Evolutionary conservation across 148 eudicot genomes (phyloP), one percentile per base, ranked within the genome.

Genomic region (Chenopodium formosanum): DNA sequence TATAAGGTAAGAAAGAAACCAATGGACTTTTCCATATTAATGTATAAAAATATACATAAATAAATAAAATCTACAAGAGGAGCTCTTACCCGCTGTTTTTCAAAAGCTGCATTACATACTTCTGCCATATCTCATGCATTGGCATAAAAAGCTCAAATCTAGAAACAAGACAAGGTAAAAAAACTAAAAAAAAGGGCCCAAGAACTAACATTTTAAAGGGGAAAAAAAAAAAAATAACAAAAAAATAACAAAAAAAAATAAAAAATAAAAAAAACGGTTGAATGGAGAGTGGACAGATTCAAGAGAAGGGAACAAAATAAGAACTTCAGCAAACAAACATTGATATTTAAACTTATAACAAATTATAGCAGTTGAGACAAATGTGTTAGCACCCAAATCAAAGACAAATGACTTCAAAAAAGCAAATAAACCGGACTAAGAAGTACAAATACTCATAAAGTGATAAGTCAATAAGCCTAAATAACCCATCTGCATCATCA

Each of bases 91-190:
- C 95, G 17, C 69, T 56, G 73, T 82, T 88, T 83, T 90, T 90
- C 70, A 92, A 77, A 79, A 90, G 91, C 77, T 94, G 91, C 48
- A 50, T 77, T 40, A 88, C 84, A 75, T 92, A 89, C 62, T 79
- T 86, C 82, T 91, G 91, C 95, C 97, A 94, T 85, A 89, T 84
- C 68, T 92, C 97, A 85, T 92, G 94, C 92, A 94, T 88, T 79
- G 94, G 88, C 88, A 82, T 78, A 84, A 90, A 92, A 65, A 52
- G 79, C 50, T 94, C 89, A 86, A 81, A 94, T 76, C 95, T 94
- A 86, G 84, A 72, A 64, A 74, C 78, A 75, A 75, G 9, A 52
- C 44, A 58, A 70, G 20, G 73, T 10, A 17, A 25, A 25, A 25
- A 25, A 34, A 70, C 4, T 10, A 0, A 3, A 68, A 4, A 4